Percentiles rank a stretch among this genome's conserved stretches.
Evolutionary conservation across 768 basidiomycete genomes (phyloP).

Genomic region (Rhizopogon vesiculosus): DNA sequence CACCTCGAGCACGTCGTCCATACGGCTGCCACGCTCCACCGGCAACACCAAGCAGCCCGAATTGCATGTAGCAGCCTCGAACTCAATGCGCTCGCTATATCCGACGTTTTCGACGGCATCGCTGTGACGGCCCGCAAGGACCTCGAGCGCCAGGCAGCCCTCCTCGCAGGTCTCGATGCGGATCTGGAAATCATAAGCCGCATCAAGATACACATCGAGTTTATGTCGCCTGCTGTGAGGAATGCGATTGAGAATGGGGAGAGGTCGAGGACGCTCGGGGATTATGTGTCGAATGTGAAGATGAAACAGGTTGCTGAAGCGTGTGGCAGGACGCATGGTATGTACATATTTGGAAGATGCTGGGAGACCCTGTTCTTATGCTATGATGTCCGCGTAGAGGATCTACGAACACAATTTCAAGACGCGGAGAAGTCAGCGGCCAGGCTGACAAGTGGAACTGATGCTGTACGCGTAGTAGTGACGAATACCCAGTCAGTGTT

Average conservation of each 20-base stretch:
- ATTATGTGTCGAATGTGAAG: conserved; percentile 74
- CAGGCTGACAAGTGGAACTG: conserved; percentile 53
- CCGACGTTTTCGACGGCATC: conserved; percentile 66
- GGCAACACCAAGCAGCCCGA: conserved; percentile 65
- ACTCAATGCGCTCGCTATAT: conserved; percentile 63
- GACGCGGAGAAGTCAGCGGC: conserved; percentile 50
- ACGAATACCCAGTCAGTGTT: conserved; percentile 20
- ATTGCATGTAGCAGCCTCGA: conserved; percentile 75
- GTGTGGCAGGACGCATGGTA: conserved; percentile 67
- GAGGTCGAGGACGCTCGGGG: conserved; percentile 63
- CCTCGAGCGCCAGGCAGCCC: conserved; percentile 56
- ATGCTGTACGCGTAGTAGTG: conserved; percentile 50
- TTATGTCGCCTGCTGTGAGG: conserved; percentile 61
- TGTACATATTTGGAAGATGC: conserved; percentile 13
- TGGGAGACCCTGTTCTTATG: not conserved
- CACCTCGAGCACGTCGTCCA: conserved; percentile 62
- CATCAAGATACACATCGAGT: conserved; percentile 70
- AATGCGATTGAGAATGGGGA: conserved; percentile 71
- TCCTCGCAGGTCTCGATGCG: conserved; percentile 61
- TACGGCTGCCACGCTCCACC: conserved; percentile 46
- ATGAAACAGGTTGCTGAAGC: conserved; percentile 79
- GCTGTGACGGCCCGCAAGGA: conserved; percentile 51
- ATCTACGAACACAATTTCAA: conserved; percentile 49
- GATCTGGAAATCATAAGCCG: conserved; percentile 68
- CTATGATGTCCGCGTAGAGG: conserved; percentile 37